These are phyloP conservation scores for Theileria parva DNA, from an alignment of 169 alveolate species.

Conservation along the genomic window DNA sequence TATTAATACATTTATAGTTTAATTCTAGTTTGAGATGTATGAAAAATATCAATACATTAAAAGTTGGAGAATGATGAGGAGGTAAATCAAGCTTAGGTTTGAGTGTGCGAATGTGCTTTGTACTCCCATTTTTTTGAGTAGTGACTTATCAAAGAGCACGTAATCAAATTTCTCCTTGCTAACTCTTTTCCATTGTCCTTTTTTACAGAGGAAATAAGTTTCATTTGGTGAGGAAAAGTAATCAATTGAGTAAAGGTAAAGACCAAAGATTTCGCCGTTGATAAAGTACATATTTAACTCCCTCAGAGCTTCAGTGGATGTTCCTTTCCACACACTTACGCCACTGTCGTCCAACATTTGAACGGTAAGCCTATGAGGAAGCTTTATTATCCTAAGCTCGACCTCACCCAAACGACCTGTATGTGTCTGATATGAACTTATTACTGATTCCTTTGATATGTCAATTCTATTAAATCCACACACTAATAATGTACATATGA, in stretches of 20 bases:
- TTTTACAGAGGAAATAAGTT: background rate
- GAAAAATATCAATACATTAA: background rate
- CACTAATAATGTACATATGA: background rate
- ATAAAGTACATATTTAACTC: background rate
- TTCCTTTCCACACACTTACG: background rate
- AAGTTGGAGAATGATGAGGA: background rate
- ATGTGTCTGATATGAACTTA: background rate
- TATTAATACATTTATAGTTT: background rate
- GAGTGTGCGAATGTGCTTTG: background rate
- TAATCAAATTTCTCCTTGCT: background rate
- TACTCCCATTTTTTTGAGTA: background rate
- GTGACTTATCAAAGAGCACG: background rate
- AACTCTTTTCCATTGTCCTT: background rate
- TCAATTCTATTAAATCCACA: background rate
- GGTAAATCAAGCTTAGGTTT: background rate
- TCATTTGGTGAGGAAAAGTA: conserved; percentile 6
- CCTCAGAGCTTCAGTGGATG: conserved; percentile 11
- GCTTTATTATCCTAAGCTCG: background rate
- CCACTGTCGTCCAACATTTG: background rate
- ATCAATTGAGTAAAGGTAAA: conserved; percentile 12
- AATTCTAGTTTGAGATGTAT: background rate
- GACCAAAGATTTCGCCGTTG: background rate
- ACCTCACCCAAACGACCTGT: background rate
- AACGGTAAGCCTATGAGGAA: background rate
- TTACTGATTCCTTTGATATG: background rate